Conservation (phyloP, 1,284 basidiomycete species). For the Naganishia sp. region DNA sequence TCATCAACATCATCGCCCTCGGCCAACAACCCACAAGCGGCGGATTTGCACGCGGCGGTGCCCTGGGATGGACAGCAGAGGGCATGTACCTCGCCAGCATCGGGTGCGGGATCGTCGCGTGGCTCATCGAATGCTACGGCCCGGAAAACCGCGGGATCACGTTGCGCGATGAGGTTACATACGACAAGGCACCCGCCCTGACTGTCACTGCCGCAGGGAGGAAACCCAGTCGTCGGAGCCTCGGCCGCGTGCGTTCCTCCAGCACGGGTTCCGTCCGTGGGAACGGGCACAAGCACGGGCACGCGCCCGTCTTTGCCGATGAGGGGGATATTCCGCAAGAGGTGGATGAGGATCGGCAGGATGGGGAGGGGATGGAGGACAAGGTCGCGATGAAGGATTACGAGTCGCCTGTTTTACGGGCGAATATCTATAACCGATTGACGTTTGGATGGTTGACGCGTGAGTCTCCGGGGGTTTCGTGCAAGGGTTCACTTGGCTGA, state of each 20-base stretch:
- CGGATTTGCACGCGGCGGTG: conserved; percentile 18
- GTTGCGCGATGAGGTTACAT: conserved; percentile 33
- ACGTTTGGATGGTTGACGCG: conserved; percentile 51
- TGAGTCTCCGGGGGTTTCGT: conserved; percentile 29
- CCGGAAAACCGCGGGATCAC: conserved; percentile 60
- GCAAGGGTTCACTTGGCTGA: conserved; percentile 70
- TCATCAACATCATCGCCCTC: conserved; percentile 18
- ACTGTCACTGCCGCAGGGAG: background rate
- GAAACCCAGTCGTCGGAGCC: conserved; percentile 10
- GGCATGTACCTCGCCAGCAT: conserved; percentile 59
- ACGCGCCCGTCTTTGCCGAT: conserved; percentile 17
- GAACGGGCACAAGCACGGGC: conserved; percentile 28
- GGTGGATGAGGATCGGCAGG: conserved; percentile 32
- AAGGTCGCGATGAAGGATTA: conserved; percentile 54
- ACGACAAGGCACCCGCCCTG: background rate
- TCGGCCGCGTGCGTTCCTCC: conserved; percentile 3
- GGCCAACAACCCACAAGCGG: conserved; percentile 15
- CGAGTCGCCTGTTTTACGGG: conserved; percentile 73
- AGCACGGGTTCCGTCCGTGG: background rate
- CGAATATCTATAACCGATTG: conserved; percentile 68
- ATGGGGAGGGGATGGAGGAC: conserved; percentile 35
- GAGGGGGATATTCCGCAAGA: conserved; percentile 20
- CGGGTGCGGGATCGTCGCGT: conserved; percentile 62
- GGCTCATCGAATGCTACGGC: conserved; percentile 69
- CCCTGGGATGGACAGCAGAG: conserved; percentile 47